phyloP scores from a whole-genome alignment of 805 yeast species.

The Ogataea paraovalis region DNA sequence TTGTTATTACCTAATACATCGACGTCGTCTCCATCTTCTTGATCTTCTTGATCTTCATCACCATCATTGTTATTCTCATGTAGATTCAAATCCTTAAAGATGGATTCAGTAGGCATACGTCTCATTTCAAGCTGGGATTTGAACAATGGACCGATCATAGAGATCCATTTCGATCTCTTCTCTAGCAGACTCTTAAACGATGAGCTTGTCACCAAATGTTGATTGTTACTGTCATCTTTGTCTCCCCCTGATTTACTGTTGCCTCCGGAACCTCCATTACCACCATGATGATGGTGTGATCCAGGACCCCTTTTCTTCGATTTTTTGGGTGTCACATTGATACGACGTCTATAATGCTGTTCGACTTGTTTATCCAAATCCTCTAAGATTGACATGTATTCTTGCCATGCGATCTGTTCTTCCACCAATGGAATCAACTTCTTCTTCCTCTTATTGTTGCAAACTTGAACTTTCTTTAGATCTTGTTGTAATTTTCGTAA shows the following conservation, averaged over 20 bases:
- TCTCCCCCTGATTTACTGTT: conserved; percentile 18
- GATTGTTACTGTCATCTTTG: conserved; percentile 29
- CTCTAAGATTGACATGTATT: conserved; percentile 82
- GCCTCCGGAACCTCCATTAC: conserved; percentile 3
- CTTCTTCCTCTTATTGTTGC: conserved; percentile 66
- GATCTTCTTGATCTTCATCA: conserved; percentile 26
- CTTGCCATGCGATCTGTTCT: conserved; percentile 93
- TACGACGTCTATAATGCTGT: conserved; percentile 82
- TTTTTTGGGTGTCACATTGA: conserved; percentile 64
- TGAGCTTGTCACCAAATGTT: conserved; percentile 70
- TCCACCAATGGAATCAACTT: conserved; percentile 68
- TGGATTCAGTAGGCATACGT: conserved; percentile 61
- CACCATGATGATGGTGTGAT: conserved; percentile 16
- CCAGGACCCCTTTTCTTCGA: conserved; percentile 47
- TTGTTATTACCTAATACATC: conserved; percentile 17
- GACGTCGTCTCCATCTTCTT: conserved; percentile 23
- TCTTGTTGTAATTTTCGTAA: conserved; percentile 68
- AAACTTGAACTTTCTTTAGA: conserved; percentile 53
- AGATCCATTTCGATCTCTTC: conserved; percentile 85
- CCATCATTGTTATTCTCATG: conserved; percentile 25
- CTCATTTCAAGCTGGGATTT: conserved; percentile 64
- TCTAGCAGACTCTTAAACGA: conserved; percentile 78
- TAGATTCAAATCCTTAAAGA: conserved; percentile 41
- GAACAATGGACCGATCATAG: conserved; percentile 84
- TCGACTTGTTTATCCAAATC: conserved; percentile 96